Base-by-base conservation (phyloP, 1,139 yeast species). In the Hansenula sp. region DNA sequence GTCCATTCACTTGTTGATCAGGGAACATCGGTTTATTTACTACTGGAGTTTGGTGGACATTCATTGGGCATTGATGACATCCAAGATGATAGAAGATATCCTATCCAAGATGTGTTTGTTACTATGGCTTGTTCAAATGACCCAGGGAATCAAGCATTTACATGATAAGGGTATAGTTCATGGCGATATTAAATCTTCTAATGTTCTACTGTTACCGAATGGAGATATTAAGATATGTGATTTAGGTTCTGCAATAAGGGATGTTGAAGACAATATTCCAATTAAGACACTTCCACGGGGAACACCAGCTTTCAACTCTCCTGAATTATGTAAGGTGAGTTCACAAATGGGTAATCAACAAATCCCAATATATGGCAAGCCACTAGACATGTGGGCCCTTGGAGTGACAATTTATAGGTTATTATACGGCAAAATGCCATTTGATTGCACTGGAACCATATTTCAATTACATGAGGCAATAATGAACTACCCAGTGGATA, bases 91-190 rank as follows among this genome's bases (percentile, higher is more conserved):
- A 19, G 36, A 24, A 18, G 30, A 11, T 29, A 43, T 40, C 15
- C 17, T 9, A 5, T 27, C 28, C 16, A 19, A 43, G 12, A 27
- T 83, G 55, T 35, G 5, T 8, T 24, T 35, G 5, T 8, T 24
- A 4, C 10, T 16, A n/a, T 35, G 31, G 30, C 11, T 27, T 16
- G 27, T 19, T 2, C 50, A 45, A 31, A 12, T 47, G 9, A 17
- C 42, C 15, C 19, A 24, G 8, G 50, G 41, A 2, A n/a, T 46
- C 3, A 31, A 32, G 9, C 30, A 40, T 18, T 16, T 49, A 8
- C 53, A 49, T 25, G 28, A 40, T 4, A 11, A 21, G 8, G 17
- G 21, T 1, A 35, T 47, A 2, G 29, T 43, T n/a, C 53, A 49
- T 34, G 47, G 53, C 13, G 53, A 49, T 31, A 29, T 49, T 3